Percentiles rank a stretch among this genome's conserved stretches.
These are phyloP conservation scores for Colletotrichum sp. DNA, from an alignment of 2,329 filamentous ascomycete species.

Conservation along the genomic window DNA sequence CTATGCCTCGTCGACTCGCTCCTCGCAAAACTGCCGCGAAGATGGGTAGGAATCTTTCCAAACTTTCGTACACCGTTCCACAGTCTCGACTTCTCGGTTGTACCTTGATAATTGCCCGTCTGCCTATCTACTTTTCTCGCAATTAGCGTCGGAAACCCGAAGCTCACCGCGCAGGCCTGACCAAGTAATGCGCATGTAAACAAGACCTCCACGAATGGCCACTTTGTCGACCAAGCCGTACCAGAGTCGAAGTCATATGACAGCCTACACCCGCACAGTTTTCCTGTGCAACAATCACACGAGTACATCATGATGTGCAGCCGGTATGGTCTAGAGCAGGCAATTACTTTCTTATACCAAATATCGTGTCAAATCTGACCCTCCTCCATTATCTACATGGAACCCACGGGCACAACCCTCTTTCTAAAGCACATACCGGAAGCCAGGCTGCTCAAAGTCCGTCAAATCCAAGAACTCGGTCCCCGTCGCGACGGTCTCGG, in stretches of 20 bases:
- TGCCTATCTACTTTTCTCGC: not conserved
- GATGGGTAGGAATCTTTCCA: not conserved
- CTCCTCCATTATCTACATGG: not conserved
- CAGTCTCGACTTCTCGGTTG: not conserved
- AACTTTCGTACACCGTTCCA: not conserved
- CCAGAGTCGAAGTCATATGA: not conserved
- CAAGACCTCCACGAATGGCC: not conserved
- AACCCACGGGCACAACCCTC: not conserved
- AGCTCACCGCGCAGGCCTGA: not conserved
- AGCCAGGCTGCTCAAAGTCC: slow-evolving; percentile 26
- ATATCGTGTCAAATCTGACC: not conserved
- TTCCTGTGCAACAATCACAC: not conserved
- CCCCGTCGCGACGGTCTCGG: not conserved
- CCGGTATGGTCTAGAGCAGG: not conserved
- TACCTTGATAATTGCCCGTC: not conserved
- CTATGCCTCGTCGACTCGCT: not conserved
- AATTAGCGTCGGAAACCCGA: not conserved
- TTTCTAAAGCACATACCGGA: slow-evolving; percentile 26
- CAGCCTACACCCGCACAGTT: not conserved
- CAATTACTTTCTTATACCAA: not conserved
- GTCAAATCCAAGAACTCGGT: slow-evolving; percentile 28
- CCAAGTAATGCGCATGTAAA: not conserved
- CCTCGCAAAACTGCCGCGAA: not conserved
- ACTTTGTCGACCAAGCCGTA: not conserved
- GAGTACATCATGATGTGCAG: not conserved